These are phyloP conservation scores for Thymus mandschuricus DNA, from an alignment of 257 asterid genomes.

Conservation along the genomic window DNA sequence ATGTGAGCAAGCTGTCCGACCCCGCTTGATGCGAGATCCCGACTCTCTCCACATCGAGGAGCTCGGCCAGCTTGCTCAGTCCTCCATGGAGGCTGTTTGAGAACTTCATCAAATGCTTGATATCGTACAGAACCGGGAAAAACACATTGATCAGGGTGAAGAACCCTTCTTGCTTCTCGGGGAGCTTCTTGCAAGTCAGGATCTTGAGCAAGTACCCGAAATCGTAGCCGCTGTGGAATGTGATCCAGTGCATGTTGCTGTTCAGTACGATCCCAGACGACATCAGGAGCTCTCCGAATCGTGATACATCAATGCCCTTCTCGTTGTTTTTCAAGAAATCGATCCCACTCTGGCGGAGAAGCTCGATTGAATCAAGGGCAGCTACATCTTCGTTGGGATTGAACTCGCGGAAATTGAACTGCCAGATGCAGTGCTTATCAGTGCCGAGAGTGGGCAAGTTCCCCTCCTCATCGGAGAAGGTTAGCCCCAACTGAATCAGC, in stretches of 20 bases:
- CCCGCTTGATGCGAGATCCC: constrained; percentile 86
- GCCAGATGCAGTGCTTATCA: constrained; percentile 70
- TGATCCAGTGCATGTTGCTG: constrained; percentile 61
- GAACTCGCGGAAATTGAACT: constrained; percentile 75
- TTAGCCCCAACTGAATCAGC: constrained; percentile 71
- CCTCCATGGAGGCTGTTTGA: constrained; percentile 80
- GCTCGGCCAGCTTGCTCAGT: constrained; percentile 70
- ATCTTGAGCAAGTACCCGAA: constrained; percentile 74
- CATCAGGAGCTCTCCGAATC: constrained; percentile 76
- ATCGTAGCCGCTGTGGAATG: constrained; percentile 79
- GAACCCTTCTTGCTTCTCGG: constrained; percentile 59
- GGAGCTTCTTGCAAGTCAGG: constrained; percentile 67
- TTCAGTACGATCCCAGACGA: constrained; percentile 78
- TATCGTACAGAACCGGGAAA: constrained; percentile 65
- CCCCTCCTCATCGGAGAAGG: constrained; percentile 70
- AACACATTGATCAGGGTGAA: constrained; percentile 55
- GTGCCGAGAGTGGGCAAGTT: constrained; percentile 68
- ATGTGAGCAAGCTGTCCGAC: constrained; percentile 77
- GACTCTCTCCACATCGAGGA: constrained; percentile 70
- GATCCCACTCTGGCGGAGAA: constrained; percentile 69
- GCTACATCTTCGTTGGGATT: constrained; percentile 64
- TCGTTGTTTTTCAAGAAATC: constrained; percentile 53
- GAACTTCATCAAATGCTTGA: constrained; percentile 80
- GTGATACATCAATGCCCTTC: constrained; percentile 54
- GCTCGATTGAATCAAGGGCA: constrained; percentile 60